Conservation (phyloP, 345 rosid species). For the Crucihimalaya himalaica region DNA sequence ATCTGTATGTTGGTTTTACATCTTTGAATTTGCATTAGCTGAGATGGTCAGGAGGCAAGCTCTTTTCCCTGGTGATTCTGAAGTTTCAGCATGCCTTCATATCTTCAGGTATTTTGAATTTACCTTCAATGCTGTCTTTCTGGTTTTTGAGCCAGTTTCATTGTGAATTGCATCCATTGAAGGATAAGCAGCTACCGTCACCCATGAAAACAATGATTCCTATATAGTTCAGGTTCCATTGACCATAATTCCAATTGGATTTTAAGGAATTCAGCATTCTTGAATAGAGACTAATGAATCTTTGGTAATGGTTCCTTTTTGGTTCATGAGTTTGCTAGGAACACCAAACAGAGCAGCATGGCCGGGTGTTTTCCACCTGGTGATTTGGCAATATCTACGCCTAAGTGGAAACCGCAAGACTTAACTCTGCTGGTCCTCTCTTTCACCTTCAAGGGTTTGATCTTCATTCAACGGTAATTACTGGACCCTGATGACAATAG, state of each 20-base stretch:
- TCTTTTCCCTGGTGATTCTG: constrained; percentile 90
- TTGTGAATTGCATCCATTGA: not conserved
- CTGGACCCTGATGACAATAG: not conserved
- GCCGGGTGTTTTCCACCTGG: constrained; percentile 84
- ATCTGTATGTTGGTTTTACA: not conserved
- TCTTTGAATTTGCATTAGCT: constrained; percentile 3
- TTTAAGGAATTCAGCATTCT: not conserved
- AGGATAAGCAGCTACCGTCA: constrained; percentile 14
- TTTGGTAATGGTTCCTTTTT: not conserved
- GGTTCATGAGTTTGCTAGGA: constrained; percentile 66
- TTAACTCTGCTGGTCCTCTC: constrained; percentile 73
- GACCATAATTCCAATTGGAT: not conserved
- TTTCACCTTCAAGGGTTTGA: constrained; percentile 81
- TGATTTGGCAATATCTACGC: constrained; percentile 97
- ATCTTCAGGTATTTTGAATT: constrained; percentile 65
- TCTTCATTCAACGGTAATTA: constrained; percentile 70
- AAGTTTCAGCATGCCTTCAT: constrained; percentile 96
- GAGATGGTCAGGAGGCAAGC: constrained; percentile 96
- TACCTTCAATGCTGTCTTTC: constrained; percentile 1
- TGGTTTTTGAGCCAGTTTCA: not conserved
- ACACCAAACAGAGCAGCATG: constrained; percentile 84
- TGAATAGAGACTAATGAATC: constrained; percentile 1
- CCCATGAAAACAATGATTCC: not conserved
- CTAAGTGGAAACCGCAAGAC: constrained; percentile 78
- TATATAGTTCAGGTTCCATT: not conserved